A percentile compares a stretch with the other conserved stretches of the same genome.
phyloP scores from a whole-genome alignment of 257 asterid species.

The Catharanthus roseus region DNA sequence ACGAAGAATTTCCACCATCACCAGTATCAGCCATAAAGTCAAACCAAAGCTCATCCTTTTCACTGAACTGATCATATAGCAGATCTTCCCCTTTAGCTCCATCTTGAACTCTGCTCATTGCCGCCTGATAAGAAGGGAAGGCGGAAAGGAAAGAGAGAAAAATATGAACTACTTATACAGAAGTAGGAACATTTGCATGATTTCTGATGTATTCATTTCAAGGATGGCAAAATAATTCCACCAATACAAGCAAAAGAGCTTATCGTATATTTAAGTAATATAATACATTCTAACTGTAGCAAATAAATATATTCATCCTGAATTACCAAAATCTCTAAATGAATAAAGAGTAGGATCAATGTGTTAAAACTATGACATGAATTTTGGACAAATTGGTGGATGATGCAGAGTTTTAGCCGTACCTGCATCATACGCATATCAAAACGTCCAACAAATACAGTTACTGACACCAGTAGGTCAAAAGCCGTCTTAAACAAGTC shows the following conservation, averaged over 20 bases:
- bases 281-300: neutral
- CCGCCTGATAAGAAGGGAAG: conserved; percentile 49
- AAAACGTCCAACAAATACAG: conserved; percentile 98
- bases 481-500: conserved; percentile 96
- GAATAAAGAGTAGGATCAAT: neutral
- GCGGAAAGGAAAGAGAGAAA: neutral
- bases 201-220: neutral
- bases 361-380: neutral
- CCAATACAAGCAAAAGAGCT: neutral
- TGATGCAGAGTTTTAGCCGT: conserved; percentile 9
- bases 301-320: neutral
- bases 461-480: conserved; percentile 93
- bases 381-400: neutral
- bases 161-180: neutral
- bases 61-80: conserved; percentile 79
- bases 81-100: conserved; percentile 76
- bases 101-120: conserved; percentile 88
- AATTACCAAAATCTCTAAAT: neutral
- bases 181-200: neutral
- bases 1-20: conserved; percentile 96
- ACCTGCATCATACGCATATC: conserved; percentile 99
- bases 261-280: neutral
- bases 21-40: conserved; percentile 99
- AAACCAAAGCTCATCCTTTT: conserved; percentile 87
- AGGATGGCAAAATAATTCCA: neutral